Conservation (phyloP, 257 asterid species). For the Plantago major region DNA sequence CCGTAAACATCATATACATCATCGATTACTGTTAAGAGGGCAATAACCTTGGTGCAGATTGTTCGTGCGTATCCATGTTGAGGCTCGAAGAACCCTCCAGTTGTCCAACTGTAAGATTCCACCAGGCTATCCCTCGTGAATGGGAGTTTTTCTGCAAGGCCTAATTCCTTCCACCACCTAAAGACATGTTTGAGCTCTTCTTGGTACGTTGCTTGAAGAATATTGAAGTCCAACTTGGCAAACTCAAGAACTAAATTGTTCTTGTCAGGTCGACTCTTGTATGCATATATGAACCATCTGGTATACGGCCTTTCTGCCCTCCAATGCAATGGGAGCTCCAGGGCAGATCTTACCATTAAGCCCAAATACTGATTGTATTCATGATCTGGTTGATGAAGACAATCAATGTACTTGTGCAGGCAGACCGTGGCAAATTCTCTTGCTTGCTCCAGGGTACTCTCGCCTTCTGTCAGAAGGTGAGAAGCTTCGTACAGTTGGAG, state of each 20-base stretch:
- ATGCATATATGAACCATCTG: constrained; percentile 32
- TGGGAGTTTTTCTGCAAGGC: constrained; percentile 36
- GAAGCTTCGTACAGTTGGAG: constrained; percentile 51
- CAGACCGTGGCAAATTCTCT: constrained; percentile 23
- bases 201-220: constrained; percentile 32
- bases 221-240: constrained; percentile 41
- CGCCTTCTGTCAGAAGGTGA: constrained; percentile 30
- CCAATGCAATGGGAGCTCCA: constrained; percentile 45
- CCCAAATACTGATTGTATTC: constrained; percentile 15
- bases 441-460: constrained; percentile 31
- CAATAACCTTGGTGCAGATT: constrained; percentile 23
- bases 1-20: constrained; percentile 40
- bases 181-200: constrained; percentile 34
- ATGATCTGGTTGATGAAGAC: not conserved
- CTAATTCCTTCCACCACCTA: constrained; percentile 45
- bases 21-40: constrained; percentile 26
- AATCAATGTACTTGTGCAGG: constrained; percentile 10
- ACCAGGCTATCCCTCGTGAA: constrained; percentile 53
- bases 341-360: constrained; percentile 19
- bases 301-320: constrained; percentile 32
- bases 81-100: constrained; percentile 28
- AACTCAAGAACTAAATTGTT: constrained; percentile 33
- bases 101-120: constrained; percentile 37
- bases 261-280: constrained; percentile 19
- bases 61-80: constrained; percentile 20